A percentile compares a stretch with the other conserved stretches of the same genome.
Evolutionary conservation across 129 eudicot species (phyloP).

Genomic region (Artemisia tridentata): DNA sequence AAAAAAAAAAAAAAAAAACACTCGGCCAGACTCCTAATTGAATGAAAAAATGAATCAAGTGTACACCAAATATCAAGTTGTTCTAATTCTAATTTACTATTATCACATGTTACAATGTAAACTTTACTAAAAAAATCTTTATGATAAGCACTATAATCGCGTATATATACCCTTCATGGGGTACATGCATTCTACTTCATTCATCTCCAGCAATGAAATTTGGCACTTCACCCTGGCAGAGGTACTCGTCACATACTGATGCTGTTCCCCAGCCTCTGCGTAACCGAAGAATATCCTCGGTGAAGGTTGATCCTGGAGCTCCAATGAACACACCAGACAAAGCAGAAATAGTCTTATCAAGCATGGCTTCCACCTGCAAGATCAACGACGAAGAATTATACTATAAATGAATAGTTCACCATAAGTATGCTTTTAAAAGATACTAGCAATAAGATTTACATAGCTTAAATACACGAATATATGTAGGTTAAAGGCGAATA

Average conservation of each 20-base stretch:
- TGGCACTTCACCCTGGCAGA: slow-evolving; percentile 74
- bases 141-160: slow-evolving; percentile 3
- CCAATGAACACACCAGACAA: slow-evolving; percentile 82
- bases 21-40: slow-evolving; percentile 14
- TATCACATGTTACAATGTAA: slow-evolving; percentile 27
- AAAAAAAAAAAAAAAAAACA: slow-evolving; percentile 14
- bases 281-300: slow-evolving; percentile 83
- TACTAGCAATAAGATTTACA: background rate
- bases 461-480: background rate
- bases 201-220: slow-evolving; percentile 89
- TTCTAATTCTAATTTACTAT: slow-evolving; percentile 11
- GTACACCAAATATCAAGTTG: slow-evolving; percentile 5
- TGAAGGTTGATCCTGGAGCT: slow-evolving; percentile 86
- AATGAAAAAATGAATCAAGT: slow-evolving; percentile 29
- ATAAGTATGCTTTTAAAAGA: background rate
- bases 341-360: slow-evolving; percentile 89
- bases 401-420: slow-evolving; percentile 7
- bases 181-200: slow-evolving; percentile 29
- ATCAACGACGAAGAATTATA: slow-evolving; percentile 3
- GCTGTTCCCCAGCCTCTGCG: slow-evolving; percentile 88
- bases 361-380: slow-evolving; percentile 95
- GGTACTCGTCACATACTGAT: slow-evolving; percentile 75
- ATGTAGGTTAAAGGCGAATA: too few species aligned
- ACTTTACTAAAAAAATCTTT: background rate
- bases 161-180: slow-evolving; percentile 15